Base-by-base conservation (phyloP, 139 green algal genomes). In the Tetraselmis striata region DNA sequence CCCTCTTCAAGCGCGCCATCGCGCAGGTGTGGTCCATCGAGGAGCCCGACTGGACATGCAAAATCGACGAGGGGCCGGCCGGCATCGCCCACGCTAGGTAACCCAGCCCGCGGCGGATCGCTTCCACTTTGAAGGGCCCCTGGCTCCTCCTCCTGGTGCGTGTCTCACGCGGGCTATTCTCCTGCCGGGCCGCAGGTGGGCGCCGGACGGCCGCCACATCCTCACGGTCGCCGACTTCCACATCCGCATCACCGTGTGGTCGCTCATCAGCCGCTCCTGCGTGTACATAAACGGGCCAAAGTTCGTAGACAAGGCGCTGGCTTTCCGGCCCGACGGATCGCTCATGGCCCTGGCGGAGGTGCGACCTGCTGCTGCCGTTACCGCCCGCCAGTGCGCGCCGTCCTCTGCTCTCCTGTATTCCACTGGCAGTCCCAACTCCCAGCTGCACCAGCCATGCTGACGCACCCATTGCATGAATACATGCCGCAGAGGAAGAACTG, bases 241-340 rank as follows among this genome's bases (percentile, higher is more conserved):
- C 30, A 85, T 98, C 32, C 93, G 93, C 25, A 83, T 93, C 25
- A 94, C 92, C 1, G 82, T 97, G 11, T 98, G 95, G 95, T 92
- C 83, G 0, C 88, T 98, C n/a, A 32, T 88, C 28, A 84, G 90
- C 75, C 89, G 90, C 58, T 83, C 31, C 22, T 95, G 90, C 80
- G 82, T 85, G 0, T 90, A 95, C 84, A 84, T 98, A 29, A 79
- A 76, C 0, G 90, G 87, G 1, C 92, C 95, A 2, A 98, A 98
- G 86, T 81, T 84, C 59, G 79, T 80, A 0, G 80, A 79, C 30
- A 84, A 78, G 29, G 95, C 91, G 1, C 81, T 96, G 26, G 87
- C 83, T 1, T 98, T 98, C 88, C 91, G 84, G 29, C 90, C 86
- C 0, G 91, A 95, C 26, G 93, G 91, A 59, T 45, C 58, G 23